A percentile compares a stretch with the other conserved stretches of the same genome.
Conservation (phyloP, 2,329 filamentous ascomycete genomes). For the Trichoderma brevicompactum region DNA sequence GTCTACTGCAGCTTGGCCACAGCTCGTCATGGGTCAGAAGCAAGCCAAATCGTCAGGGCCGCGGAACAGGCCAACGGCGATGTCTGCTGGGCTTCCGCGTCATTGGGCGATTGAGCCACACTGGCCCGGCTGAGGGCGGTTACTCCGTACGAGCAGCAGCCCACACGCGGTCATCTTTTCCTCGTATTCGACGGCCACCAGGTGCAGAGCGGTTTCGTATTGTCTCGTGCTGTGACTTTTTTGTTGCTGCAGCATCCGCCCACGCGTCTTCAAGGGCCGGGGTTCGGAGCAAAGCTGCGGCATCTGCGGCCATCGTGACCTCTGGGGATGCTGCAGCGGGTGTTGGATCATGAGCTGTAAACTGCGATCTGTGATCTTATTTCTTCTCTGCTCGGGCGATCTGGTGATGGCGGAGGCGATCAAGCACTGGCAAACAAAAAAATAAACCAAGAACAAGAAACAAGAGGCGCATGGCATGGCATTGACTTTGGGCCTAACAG, state of each 20-base stretch:
- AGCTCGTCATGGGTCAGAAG: slow-evolving; percentile 6
- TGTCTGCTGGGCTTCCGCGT: slow-evolving; percentile 18
- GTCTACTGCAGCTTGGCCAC: slow-evolving; percentile 4
- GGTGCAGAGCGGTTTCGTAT: slow-evolving; percentile 22
- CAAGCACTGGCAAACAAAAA: neutral
- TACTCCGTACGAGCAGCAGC: slow-evolving; percentile 26
- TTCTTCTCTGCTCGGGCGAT: neutral
- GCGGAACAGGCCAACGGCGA: neutral
- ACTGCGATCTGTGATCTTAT: neutral
- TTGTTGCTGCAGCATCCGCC: neutral
- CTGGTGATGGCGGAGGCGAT: neutral
- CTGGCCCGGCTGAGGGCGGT: slow-evolving; percentile 6
- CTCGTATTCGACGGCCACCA: slow-evolving; percentile 26
- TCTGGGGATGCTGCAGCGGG: neutral
- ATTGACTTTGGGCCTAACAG: slow-evolving; percentile 11
- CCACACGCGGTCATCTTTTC: slow-evolving; percentile 22
- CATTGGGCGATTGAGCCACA: slow-evolving; percentile 27
- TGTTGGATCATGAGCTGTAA: too few species aligned
- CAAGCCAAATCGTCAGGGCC: slow-evolving; percentile 11
- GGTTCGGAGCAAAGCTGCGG: too few species aligned
- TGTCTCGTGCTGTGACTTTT: slow-evolving; percentile 14
- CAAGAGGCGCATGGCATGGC: neutral
- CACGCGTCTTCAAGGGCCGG: too few species aligned
- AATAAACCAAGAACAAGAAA: neutral
- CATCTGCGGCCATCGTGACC: slow-evolving; percentile 8